These are phyloP conservation scores for Stylosanthes scabra DNA, from an alignment of 331 rosid species.

Conservation along the genomic window DNA sequence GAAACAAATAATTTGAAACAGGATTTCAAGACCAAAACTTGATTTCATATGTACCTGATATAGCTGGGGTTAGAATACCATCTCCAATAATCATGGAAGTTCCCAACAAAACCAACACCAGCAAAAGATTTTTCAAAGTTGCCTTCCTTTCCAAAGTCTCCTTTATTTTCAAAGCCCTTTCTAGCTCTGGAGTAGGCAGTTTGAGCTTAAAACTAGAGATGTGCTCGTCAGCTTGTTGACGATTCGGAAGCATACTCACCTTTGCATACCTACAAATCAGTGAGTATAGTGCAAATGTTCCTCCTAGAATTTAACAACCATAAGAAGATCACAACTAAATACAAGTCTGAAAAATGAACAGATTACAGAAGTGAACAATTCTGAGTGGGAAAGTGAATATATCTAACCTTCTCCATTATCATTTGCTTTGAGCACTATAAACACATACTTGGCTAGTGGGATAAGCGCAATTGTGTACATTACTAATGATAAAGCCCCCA, in stretches of 20 bases:
- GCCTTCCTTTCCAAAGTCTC: slow-evolving; percentile 72
- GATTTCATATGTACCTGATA: slow-evolving; percentile 70
- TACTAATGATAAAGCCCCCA: slow-evolving; percentile 92
- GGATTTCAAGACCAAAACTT: slow-evolving; percentile 9
- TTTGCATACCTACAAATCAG: slow-evolving; percentile 95
- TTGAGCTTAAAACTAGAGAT: slow-evolving; percentile 92
- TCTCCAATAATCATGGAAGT: slow-evolving; percentile 98
- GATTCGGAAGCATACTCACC: slow-evolving; percentile 85
- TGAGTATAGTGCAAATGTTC: slow-evolving; percentile 96
- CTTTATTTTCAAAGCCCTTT: slow-evolving; percentile 84
- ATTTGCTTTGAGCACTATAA: slow-evolving; percentile 95
- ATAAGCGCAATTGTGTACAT: slow-evolving; percentile 90
- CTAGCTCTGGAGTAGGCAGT: slow-evolving; percentile 91
- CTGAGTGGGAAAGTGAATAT: slow-evolving; percentile 21
- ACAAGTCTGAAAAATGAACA: slow-evolving; percentile 28
- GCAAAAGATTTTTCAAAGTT: slow-evolving; percentile 64
- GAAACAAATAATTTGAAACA: slow-evolving; percentile 9
- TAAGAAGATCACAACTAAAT: slow-evolving; percentile 16
- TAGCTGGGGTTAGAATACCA: slow-evolving; percentile 95
- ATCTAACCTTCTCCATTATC: slow-evolving; percentile 95
- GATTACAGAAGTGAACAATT: slow-evolving; percentile 15
- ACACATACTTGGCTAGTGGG: slow-evolving; percentile 91
- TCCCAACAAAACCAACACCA: slow-evolving; percentile 89
- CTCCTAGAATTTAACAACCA: slow-evolving; percentile 68
- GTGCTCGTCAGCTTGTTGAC: slow-evolving; percentile 87